Conservation (phyloP, 2,329 filamentous ascomycete species). For the Aureobasidium sp. region DNA sequence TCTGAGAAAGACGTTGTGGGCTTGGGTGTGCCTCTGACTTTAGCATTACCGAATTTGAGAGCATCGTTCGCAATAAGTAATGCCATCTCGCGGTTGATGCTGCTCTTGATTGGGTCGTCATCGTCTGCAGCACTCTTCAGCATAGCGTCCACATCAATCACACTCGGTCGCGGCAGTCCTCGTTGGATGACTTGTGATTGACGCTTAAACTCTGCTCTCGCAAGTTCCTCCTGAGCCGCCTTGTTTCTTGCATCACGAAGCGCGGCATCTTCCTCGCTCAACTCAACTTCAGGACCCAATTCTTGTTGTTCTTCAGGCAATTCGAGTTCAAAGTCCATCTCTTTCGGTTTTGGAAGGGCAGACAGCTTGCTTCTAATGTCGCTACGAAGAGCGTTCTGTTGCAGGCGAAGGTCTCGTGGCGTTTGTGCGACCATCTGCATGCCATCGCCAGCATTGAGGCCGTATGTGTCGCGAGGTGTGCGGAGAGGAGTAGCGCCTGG, state of each 20-base stretch:
- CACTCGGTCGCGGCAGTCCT: conserved; percentile 67
- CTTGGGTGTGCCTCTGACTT: conserved; percentile 55
- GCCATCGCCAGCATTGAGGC: conserved; percentile 66
- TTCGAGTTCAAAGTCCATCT: conserved; percentile 90
- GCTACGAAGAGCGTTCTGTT: conserved; percentile 61
- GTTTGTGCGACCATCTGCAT: conserved; percentile 66
- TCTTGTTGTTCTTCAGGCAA: conserved; percentile 76
- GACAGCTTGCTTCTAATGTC: conserved; percentile 68
- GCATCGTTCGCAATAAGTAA: conserved; percentile 78
- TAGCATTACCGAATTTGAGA: conserved; percentile 61
- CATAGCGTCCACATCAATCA: conserved; percentile 64
- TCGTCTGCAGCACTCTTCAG: conserved; percentile 56
- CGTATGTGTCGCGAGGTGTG: conserved; percentile 81
- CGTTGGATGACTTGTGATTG: conserved; percentile 89
- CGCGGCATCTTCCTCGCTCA: conserved; percentile 61
- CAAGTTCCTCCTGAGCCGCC: conserved; percentile 54
- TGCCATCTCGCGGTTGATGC: conserved; percentile 72
- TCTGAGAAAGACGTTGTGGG: conserved; percentile 63
- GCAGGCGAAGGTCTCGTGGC: conserved; percentile 65
- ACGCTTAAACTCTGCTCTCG: conserved; percentile 65
- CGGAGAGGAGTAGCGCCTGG: conserved; percentile 77
- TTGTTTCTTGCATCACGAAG: conserved; percentile 67
- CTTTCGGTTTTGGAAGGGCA: conserved; percentile 83
- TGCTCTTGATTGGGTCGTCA: conserved; percentile 56
- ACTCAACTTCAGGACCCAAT: conserved; percentile 40